phyloP scores from a whole-genome alignment of 2,329 filamentous ascomycete species.

The Diplocarpon rosae region DNA sequence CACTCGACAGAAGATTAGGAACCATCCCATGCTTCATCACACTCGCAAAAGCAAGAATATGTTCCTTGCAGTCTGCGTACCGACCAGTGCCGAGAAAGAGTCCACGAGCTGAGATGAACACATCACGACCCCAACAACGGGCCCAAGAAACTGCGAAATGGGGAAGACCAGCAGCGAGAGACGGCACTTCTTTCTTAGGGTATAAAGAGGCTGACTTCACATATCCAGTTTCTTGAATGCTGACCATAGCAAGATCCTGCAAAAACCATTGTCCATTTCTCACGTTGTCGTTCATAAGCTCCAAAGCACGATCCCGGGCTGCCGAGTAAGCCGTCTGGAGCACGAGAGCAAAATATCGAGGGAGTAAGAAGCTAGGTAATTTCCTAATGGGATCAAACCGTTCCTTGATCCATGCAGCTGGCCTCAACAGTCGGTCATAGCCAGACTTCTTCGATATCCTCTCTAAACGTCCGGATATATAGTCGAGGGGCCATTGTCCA shows the following conservation, averaged over 20 bases:
- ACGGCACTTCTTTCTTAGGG: slow-evolving; percentile 74
- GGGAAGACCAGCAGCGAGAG: slow-evolving; percentile 81
- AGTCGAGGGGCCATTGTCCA: slow-evolving; percentile 88
- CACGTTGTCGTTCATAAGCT: slow-evolving; percentile 68
- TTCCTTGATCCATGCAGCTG: slow-evolving; percentile 68
- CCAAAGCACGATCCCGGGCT: slow-evolving; percentile 65
- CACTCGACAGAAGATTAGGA: slow-evolving; percentile 81
- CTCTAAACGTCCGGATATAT: slow-evolving; percentile 68
- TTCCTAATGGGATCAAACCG: slow-evolving; percentile 77
- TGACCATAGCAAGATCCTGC: slow-evolving; percentile 81
- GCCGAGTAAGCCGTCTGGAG: slow-evolving; percentile 81
- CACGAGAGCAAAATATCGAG: slow-evolving; percentile 85
- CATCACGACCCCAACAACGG: slow-evolving; percentile 92
- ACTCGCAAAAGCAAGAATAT: slow-evolving; percentile 89
- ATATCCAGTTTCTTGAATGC: slow-evolving; percentile 78
- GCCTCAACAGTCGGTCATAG: slow-evolving; percentile 51
- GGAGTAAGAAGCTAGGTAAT: slow-evolving; percentile 80
- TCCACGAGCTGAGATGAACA: slow-evolving; percentile 90
- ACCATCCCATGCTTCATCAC: slow-evolving; percentile 98
- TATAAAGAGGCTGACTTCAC: slow-evolving; percentile 87
- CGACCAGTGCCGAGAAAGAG: slow-evolving; percentile 85
- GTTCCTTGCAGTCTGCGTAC: slow-evolving; percentile 80
- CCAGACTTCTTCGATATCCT: slow-evolving; percentile 53
- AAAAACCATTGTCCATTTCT: slow-evolving; percentile 78
- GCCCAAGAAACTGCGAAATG: slow-evolving; percentile 94